Percentiles rank a stretch among this genome's conserved stretches.
Evolutionary conservation across 441 rosid genomes (phyloP).

Genomic region (Pelargonium cotyledonis): DNA sequence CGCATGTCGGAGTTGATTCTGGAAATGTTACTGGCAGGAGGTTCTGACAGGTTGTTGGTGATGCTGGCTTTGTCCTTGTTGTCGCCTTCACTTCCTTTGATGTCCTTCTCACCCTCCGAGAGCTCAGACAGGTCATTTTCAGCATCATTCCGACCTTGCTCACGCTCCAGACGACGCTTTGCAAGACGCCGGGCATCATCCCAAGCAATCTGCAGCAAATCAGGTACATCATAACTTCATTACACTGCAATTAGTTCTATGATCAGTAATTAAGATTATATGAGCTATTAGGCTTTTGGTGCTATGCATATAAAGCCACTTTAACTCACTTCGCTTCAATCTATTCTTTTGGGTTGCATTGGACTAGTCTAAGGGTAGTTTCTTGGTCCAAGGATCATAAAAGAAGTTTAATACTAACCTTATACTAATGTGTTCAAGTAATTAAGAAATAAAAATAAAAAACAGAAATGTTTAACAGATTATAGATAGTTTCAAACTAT

Average conservation of each 20-base stretch:
- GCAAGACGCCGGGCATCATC: constrained; percentile 63
- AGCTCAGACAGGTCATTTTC: constrained; percentile 68
- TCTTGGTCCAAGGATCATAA: no score
- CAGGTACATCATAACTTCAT: not conserved
- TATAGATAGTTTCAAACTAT: no score
- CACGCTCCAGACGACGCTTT: constrained; percentile 55
- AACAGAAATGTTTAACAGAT: no score
- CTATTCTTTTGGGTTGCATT: no score
- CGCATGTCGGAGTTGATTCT: constrained; percentile 46
- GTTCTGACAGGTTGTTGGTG: constrained; percentile 17
- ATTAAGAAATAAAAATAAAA: no score
- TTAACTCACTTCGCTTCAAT: no score
- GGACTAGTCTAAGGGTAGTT: no score
- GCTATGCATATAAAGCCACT: no score
- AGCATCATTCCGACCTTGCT: constrained; percentile 77
- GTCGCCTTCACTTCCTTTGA: not conserved
- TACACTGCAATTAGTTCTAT: not conserved
- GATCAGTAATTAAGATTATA: not conserved
- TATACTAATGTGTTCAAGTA: no score
- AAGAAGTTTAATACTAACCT: no score
- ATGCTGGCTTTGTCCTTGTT: no score
- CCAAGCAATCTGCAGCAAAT: constrained; percentile 51
- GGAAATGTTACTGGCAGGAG: constrained; percentile 21
- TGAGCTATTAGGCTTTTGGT: no score
- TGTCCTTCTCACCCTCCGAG: constrained; percentile 33